A percentile compares a stretch with the other conserved stretches of the same genome.
Evolutionary conservation across 371 early-diverging fungal genomes (phyloP).

Genomic region (Saksenaea oblongispora): DNA sequence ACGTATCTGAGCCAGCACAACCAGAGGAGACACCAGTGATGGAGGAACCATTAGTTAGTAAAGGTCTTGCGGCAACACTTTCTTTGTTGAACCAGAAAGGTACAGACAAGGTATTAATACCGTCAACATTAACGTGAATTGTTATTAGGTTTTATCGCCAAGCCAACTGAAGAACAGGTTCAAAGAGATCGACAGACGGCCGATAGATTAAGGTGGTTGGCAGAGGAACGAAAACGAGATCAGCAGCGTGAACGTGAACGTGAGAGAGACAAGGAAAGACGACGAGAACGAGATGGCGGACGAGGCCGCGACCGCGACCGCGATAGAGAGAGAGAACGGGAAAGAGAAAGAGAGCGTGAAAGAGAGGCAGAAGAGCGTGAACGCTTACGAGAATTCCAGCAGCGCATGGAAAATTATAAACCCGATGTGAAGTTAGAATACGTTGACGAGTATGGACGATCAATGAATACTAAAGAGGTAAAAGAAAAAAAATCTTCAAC

Average conservation of each 20-base stretch:
- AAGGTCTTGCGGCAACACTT: conserved; percentile 86
- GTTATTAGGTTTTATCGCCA: conserved; percentile 53
- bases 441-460: conserved; percentile 83
- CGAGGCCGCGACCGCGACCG: conserved; percentile 26
- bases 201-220: conserved; percentile 71
- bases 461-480: conserved; percentile 82
- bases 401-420: conserved; percentile 87
- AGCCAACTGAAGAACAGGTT: conserved; percentile 62
- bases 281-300: conserved; percentile 19
- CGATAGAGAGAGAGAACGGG: conserved; percentile 41
- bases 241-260: conserved; percentile 49
- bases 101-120: conserved; percentile 9
- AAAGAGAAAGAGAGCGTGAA: conserved; percentile 52
- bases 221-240: conserved; percentile 66
- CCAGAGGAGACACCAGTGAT: conserved; percentile 37
- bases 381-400: conserved; percentile 72
- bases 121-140: neutral
- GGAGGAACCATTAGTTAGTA: conserved; percentile 82
- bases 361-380: conserved; percentile 65
- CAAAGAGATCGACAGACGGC: conserved; percentile 64
- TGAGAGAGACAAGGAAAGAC: conserved; percentile 32
- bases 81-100: conserved; percentile 78
- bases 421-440: conserved; percentile 92
- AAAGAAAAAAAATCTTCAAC: neutral
- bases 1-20: conserved; percentile 9